Evolutionary conservation across 1,139 yeast genomes (phyloP), one percentile per base, ranked within the genome.

Genomic region (Geotrichum klebahnii): DNA sequence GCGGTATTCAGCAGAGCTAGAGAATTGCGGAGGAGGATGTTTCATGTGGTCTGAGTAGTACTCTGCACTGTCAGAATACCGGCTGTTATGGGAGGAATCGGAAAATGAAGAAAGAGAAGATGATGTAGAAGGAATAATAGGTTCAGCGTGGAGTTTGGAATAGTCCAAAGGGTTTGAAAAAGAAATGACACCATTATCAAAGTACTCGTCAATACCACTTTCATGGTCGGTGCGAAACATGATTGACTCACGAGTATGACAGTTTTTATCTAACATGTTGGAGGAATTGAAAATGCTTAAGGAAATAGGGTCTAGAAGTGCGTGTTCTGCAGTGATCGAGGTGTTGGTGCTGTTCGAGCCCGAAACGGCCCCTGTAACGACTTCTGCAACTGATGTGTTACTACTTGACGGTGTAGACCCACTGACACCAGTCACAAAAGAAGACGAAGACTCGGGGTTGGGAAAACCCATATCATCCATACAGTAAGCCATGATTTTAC

Each of bases 51-150:
- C 50, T 12, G 41, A n/a, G n/a, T n/a, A 40, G 14, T 32, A 23
- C 36, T 46, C 44, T 2, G 36, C 10, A 5, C 24, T 38, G 23
- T 48, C 51, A 12, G 51, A 48, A 14, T 31, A 37, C 16, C 41
- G 46, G 14, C 46, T 34, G 12, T 26, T 43, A 34, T 41, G 44
- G 10, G 36, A 26, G 9, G 44, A 36, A 23, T 34, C 45, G 14
- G 51, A 48, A 38, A 40, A 41, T 3, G 41, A 41, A 5, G 51
- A 48, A 4, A 42, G 16, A 2, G 51, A 48, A 28, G 49, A 39
- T 1, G 44, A 22, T 3, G 37, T 16, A 3, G 51, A 26, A 14
- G 32, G 22, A 22, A 22, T 14, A 10, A 35, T 33, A 17, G 49
- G 23, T 19, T 38, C 50, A 6, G 38, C 40, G 14, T 36, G 33